Conservation (phyloP, 2,329 filamentous ascomycete species). For the Colletotrichum viniferum region DNA sequence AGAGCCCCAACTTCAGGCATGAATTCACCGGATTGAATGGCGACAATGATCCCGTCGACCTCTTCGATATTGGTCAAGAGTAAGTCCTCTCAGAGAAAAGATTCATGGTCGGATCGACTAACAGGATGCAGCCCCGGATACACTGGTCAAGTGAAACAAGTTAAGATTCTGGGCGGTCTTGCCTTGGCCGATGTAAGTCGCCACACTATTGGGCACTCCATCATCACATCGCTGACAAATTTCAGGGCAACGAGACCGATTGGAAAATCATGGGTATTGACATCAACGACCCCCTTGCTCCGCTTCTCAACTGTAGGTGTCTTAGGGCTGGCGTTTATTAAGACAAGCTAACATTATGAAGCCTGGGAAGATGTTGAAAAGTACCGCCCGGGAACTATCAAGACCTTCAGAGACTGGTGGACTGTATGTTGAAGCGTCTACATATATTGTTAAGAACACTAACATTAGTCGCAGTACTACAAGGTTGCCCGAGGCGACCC, state of each 20-base stretch:
- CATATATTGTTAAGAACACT: background rate
- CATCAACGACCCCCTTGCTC: slow-evolving; percentile 40
- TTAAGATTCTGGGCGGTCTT: slow-evolving; percentile 45
- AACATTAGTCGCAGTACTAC: slow-evolving; percentile 34
- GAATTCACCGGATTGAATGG: slow-evolving; percentile 39
- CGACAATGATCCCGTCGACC: slow-evolving; percentile 47
- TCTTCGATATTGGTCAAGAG: slow-evolving; percentile 43
- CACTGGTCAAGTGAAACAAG: slow-evolving; percentile 44
- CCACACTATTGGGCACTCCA: rapidly evolving
- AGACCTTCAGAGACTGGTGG: slow-evolving; percentile 43
- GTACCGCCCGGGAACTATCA: slow-evolving; percentile 39
- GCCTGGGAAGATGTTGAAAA: slow-evolving; percentile 41
- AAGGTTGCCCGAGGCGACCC: slow-evolving; percentile 41
- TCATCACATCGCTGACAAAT: background rate
- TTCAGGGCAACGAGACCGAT: slow-evolving; percentile 36
- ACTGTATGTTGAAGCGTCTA: slow-evolving; percentile 26
- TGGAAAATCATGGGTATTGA: slow-evolving; percentile 46
- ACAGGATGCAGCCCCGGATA: slow-evolving; percentile 32
- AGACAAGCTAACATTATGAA: background rate
- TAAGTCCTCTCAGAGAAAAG: slow-evolving; percentile 9
- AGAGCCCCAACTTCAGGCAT: slow-evolving; percentile 44
- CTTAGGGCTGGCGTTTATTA: rapidly evolving
- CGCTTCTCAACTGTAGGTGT: slow-evolving; percentile 34
- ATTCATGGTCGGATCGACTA: slow-evolving; percentile 24
- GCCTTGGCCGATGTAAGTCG: slow-evolving; percentile 40